These are phyloP conservation scores for Saccharata proteae DNA, from an alignment of 2,329 filamentous ascomycete species.

Conservation along the genomic window DNA sequence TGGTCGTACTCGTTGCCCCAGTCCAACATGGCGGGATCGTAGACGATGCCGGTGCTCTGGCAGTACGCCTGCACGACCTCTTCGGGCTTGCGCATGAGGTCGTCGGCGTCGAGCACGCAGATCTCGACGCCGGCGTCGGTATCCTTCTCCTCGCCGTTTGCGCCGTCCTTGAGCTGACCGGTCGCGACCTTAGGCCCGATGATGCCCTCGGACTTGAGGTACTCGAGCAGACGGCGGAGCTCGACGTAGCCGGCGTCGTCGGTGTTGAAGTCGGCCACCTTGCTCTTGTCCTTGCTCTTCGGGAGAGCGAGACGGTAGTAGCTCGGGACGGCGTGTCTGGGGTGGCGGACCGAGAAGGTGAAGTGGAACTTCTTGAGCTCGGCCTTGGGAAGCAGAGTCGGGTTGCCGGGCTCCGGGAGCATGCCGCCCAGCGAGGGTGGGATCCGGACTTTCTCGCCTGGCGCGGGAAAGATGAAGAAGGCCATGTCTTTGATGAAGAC, in stretches of 20 bases:
- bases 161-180: slow-evolving; percentile 22
- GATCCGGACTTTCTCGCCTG: not conserved
- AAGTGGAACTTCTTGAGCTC: slow-evolving; percentile 1
- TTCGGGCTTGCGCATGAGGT: slow-evolving; percentile 63
- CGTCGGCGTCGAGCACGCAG: slow-evolving; percentile 70
- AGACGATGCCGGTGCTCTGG: slow-evolving; percentile 58
- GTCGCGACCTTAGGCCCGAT: not conserved
- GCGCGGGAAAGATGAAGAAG: slow-evolving; percentile 1
- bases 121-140: slow-evolving; percentile 28
- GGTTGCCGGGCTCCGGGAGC: not conserved
- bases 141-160: not conserved
- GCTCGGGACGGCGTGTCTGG: not conserved
- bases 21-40: slow-evolving; percentile 54
- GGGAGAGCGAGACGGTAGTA: not conserved
- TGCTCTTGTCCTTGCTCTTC: not conserved
- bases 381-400: not conserved
- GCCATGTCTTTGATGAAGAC: slow-evolving; percentile 3
- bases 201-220: not conserved
- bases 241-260: slow-evolving; percentile 1
- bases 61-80: slow-evolving; percentile 59
- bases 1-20: slow-evolving; percentile 52
- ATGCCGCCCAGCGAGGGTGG: not conserved
- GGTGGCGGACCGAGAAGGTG: slow-evolving; percentile 1
- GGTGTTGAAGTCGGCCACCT: not conserved
- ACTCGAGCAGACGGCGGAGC: not conserved